A percentile compares a stretch with the other conserved stretches of the same genome.
Conservation (phyloP, 2,329 filamentous ascomycete species). For the Diaporthe humulicola region DNA sequence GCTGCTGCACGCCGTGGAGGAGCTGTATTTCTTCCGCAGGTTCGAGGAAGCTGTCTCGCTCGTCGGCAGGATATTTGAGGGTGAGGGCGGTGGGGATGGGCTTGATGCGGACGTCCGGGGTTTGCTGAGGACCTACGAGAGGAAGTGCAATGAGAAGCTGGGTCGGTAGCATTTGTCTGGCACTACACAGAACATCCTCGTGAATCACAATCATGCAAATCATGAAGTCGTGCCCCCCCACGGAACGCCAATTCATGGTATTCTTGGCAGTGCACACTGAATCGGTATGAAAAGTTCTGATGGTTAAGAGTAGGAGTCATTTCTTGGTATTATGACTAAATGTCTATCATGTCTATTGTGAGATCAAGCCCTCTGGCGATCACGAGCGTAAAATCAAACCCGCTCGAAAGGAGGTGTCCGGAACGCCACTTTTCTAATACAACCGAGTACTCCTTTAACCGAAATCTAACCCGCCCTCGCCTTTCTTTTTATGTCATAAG, state of each 20-base stretch:
- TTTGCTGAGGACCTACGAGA: conserved; percentile 58
- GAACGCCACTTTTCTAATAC: conserved; percentile 32
- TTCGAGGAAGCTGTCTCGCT: conserved; percentile 62
- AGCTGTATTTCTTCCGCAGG: conserved; percentile 67
- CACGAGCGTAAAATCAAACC: conserved; percentile 27
- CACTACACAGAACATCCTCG: background rate
- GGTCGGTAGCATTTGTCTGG: background rate
- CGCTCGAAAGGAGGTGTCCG: conserved; percentile 9
- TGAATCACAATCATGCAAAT: background rate
- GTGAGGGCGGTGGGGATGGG: conserved; percentile 45
- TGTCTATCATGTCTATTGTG: conserved; percentile 37
- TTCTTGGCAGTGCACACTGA: background rate
- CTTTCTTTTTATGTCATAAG: conserved; percentile 31
- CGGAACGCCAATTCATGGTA: no score
- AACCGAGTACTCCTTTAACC: conserved; percentile 23
- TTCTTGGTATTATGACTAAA: conserved; percentile 10
- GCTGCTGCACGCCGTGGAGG: conserved; percentile 68
- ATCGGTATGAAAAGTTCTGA: no score
- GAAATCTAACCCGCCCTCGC: conserved; percentile 8
- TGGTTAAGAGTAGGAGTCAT: conserved; percentile 3
- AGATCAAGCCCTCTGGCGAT: conserved; percentile 36
- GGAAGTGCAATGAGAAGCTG: conserved; percentile 54
- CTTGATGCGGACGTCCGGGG: conserved; percentile 60
- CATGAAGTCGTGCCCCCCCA: background rate
- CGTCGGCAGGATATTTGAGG: conserved; percentile 51